These are phyloP conservation scores for Ogataea allantospora DNA, from an alignment of 805 yeast genomes.

Conservation along the genomic window DNA sequence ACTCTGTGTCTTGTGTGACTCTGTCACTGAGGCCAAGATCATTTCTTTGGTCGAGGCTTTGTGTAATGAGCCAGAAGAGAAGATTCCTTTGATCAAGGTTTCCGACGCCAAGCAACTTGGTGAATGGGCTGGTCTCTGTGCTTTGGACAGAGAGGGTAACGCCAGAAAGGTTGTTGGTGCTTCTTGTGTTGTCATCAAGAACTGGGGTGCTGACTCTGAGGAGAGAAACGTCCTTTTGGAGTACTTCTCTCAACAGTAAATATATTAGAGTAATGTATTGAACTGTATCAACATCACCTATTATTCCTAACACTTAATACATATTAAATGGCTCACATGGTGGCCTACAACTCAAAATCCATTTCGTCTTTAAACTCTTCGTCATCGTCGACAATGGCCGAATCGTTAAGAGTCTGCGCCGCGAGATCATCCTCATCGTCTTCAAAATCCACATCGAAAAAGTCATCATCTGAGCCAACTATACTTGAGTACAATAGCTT, in stretches of 20 bases:
- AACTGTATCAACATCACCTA: conserved; percentile 1
- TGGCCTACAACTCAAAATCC: conserved; percentile 35
- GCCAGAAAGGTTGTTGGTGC: conserved; percentile 99
- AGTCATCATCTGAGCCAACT: conserved; percentile 93
- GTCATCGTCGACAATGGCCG: conserved; percentile 40
- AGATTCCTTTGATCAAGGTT: conserved; percentile 98
- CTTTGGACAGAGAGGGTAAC: conserved; percentile 99
- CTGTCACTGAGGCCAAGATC: conserved; percentile 97
- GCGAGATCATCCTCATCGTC: conserved; percentile 61
- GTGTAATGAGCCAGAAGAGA: conserved; percentile 95
- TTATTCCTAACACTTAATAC: conserved; percentile 1
- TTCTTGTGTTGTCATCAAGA: conserved; percentile 98
- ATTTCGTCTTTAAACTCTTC: conserved; percentile 35
- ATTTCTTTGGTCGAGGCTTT: conserved; percentile 98
- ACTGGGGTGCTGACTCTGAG: conserved; percentile 99
- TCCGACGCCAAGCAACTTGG: conserved; percentile 99
- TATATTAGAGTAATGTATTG: conserved; percentile 5
- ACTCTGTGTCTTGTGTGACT: conserved; percentile 94
- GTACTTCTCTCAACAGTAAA: conserved; percentile 88
- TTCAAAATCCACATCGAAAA: conserved; percentile 94
- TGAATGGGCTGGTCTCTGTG: conserved; percentile 99
- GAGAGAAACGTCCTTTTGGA: conserved; percentile 96
- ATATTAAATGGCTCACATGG: conserved; percentile 1
- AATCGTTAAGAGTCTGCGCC: conserved; percentile 19
- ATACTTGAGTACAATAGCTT: conserved; percentile 69